Conservation (phyloP, 169 alveolate species). For the Plasmodium falciparum region DNA sequence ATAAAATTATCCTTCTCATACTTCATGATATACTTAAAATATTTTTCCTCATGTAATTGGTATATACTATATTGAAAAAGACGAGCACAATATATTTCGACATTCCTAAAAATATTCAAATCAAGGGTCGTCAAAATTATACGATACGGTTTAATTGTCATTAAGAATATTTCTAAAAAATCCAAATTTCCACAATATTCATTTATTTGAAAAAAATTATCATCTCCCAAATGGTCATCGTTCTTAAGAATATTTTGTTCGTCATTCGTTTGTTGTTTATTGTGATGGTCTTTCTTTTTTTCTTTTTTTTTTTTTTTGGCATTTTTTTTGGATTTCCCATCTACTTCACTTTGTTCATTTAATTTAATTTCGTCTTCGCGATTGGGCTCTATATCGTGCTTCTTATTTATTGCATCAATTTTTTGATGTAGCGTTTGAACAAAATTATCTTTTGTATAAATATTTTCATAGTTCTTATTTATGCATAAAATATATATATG, state of each 20-base stretch:
- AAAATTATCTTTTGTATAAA: conserved; percentile 30
- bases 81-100: conserved; percentile 72
- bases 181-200: conserved; percentile 74
- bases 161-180: conserved; percentile 47
- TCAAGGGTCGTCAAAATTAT: conserved; percentile 55
- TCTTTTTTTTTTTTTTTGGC: neutral
- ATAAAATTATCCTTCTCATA: conserved; percentile 55
- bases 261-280: neutral
- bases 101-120: conserved; percentile 42
- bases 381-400: no score
- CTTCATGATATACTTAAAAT: conserved; percentile 31
- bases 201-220: conserved; percentile 58
- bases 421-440: conserved; percentile 19
- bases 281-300: neutral
- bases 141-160: conserved; percentile 60
- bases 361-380: no score
- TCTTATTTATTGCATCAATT: conserved; percentile 36
- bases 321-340: neutral
- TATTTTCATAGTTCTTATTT: conserved; percentile 50
- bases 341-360: neutral
- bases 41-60: conserved; percentile 9
- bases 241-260: neutral
- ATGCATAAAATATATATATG: conserved; percentile 56
- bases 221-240: neutral
- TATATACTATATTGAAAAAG: conserved; percentile 29